Evolutionary conservation across 495 filamentous ascomycete species (phyloP), one percentile per base, ranked within the genome.

Genomic region (Oidiodendron maius): DNA sequence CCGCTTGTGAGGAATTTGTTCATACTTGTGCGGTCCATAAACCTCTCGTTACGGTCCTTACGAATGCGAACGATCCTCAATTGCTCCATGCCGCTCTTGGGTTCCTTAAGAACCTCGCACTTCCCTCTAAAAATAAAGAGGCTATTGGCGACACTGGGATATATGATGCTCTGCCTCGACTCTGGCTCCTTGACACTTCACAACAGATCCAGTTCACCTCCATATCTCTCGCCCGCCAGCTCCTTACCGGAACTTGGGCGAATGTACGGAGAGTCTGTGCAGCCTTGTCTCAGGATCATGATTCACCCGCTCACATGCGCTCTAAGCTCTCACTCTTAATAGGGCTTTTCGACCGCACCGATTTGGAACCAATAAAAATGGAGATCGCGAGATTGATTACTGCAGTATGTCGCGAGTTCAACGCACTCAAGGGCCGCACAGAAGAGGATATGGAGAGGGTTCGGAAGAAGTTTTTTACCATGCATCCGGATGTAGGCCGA

Each of bases 71-170:
- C 28, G 55, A 71, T 52, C 51, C 64, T 0, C 75, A 80, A 21
- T 72, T 87, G 0, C 66, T 85, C 2, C 84, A 89, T 61, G 75
- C 83, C 8, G 68, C 72, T 3, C 70, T 89, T 6, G 76, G 84
- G n/a, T 87, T 90, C 55, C 66, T 90, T 45, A 91, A 87, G 58
- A 91, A 93, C 55, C 71, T 91, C 2, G 82, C 85, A 26, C 81
- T 91, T 47, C 77, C 84, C 2, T 58, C 69, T 8, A 65, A 67
- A 4, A 89, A 90, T 56, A 86, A 83, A 46, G 44, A 64, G 23
- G 53, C 62, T 8, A 62, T 91, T 3, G 85, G 77, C 6, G 57
- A 71, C 10, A 67, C 75, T 0, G 77, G 73, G 0, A 67, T 80
- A 1, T 62, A 74, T 12, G 52, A 60, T 11, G 65, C 74, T 1